A percentile compares a stretch with the other conserved stretches of the same genome.
These are phyloP conservation scores for Paraconiothyrium sp. DNA, from an alignment of 2,329 filamentous ascomycete genomes.

Conservation along the genomic window DNA sequence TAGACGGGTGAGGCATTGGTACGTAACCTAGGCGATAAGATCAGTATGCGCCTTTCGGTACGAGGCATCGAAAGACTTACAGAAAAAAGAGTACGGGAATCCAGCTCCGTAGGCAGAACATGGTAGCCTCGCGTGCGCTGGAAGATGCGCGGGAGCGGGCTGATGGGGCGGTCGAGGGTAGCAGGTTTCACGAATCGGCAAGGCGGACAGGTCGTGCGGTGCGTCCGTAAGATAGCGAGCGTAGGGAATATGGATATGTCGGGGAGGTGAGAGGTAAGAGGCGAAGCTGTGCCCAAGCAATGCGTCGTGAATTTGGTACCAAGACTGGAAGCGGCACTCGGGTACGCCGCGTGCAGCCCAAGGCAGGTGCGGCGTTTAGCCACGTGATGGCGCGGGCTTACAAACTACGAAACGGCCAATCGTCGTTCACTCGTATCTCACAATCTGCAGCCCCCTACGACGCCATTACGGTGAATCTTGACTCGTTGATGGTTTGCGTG, in stretches of 20 bases:
- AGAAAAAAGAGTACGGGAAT: conserved; percentile 61
- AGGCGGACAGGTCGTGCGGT: not conserved
- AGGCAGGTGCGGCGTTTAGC: not conserved
- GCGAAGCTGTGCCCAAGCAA: conserved; percentile 9
- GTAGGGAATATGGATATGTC: conserved; percentile 5
- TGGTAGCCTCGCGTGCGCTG: conserved; percentile 41
- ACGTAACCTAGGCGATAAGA: conserved; percentile 39
- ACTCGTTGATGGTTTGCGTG: too few relatives aligned
- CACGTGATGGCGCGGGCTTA: conserved; percentile 9
- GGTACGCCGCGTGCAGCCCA: conserved; percentile 6
- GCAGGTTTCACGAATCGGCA: not conserved
- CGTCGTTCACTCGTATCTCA: not conserved
- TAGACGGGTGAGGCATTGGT: conserved; percentile 61
- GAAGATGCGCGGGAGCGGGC: conserved; percentile 9
- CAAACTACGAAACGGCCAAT: not conserved
- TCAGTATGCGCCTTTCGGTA: conserved; percentile 19
- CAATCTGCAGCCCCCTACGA: too few relatives aligned
- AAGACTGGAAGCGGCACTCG: conserved; percentile 1
- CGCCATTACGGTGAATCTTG: too few relatives aligned
- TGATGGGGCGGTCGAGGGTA: not conserved
- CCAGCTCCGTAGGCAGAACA: conserved; percentile 74
- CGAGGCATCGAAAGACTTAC: conserved; percentile 50
- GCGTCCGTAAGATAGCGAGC: not conserved
- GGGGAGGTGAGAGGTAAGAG: conserved; percentile 1
- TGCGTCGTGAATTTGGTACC: not conserved